Evolutionary conservation across 2,329 filamentous ascomycete species (phyloP).

Genomic region (Penicillium sp.): DNA sequence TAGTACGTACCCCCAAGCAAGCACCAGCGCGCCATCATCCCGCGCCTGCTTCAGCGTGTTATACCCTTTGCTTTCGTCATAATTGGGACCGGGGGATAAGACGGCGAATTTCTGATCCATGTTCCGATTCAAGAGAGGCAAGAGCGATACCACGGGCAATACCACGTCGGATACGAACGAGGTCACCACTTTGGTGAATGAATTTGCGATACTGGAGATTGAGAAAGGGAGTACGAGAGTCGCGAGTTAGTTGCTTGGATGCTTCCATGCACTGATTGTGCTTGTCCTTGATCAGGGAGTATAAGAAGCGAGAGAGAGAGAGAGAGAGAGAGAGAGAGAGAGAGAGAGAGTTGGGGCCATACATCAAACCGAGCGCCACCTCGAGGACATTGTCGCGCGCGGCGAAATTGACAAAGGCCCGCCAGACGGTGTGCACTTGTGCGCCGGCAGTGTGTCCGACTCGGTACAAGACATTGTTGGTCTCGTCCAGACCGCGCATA

Average conservation of each 20-base stretch:
- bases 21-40: slow-evolving; percentile 64
- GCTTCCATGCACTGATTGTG: too few relatives aligned
- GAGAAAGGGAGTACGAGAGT: neutral
- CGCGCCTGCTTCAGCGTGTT: slow-evolving; percentile 65
- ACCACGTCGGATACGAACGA: slow-evolving; percentile 66
- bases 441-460: slow-evolving; percentile 36
- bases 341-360: slow-evolving; percentile 16
- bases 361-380: slow-evolving; percentile 71
- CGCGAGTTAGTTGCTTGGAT: too few relatives aligned
- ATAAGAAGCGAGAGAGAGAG: too few relatives aligned
- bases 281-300: too few relatives aligned
- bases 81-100: slow-evolving; percentile 53
- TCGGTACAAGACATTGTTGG: slow-evolving; percentile 29
- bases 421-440: slow-evolving; percentile 49
- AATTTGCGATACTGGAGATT: slow-evolving; percentile 52
- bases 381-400: slow-evolving; percentile 69
- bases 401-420: slow-evolving; percentile 66
- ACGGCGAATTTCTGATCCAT: slow-evolving; percentile 70
- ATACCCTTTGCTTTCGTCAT: slow-evolving; percentile 50
- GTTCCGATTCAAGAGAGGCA: slow-evolving; percentile 64
- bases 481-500: slow-evolving; percentile 28
- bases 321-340: neutral
- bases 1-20: slow-evolving; percentile 59
- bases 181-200: slow-evolving; percentile 66
- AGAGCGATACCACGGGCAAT: slow-evolving; percentile 61